These are phyloP conservation scores for Ophiostoma quercus DNA, from an alignment of 2,329 filamentous ascomycete species.

Conservation along the genomic window DNA sequence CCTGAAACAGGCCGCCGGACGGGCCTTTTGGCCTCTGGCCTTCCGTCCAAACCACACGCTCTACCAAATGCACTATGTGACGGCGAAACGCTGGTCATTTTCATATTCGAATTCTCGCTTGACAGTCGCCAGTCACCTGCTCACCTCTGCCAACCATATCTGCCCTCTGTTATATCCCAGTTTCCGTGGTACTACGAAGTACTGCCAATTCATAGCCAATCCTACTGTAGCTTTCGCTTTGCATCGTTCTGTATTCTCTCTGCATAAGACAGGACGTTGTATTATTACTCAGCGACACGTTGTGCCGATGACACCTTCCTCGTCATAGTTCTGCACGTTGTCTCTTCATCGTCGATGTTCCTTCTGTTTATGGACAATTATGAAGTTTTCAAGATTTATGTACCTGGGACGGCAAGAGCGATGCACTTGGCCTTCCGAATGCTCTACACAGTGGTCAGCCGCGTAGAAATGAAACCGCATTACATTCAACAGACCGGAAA, in stretches of 20 bases:
- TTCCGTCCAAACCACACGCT: not conserved
- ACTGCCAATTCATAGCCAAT: not conserved
- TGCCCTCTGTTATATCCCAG: not conserved
- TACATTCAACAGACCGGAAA: slow-evolving; percentile 24
- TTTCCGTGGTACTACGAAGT: not conserved
- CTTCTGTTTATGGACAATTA: not conserved
- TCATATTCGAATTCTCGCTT: not conserved
- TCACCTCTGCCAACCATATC: not conserved
- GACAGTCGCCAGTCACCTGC: not conserved
- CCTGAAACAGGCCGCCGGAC: slow-evolving; percentile 4
- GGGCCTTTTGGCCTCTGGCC: not conserved
- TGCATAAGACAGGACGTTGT: not conserved
- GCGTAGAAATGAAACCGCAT: slow-evolving; percentile 26
- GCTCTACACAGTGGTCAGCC: not conserved
- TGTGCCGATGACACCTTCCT: slow-evolving; percentile 5
- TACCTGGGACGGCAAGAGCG: not conserved
- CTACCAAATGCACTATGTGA: not conserved
- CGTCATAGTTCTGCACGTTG: not conserved
- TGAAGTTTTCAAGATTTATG: not conserved
- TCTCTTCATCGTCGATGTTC: slow-evolving; percentile 7
- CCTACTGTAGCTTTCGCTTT: not conserved
- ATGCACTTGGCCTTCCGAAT: not conserved
- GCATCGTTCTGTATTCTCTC: not conserved
- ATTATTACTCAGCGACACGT: slow-evolving; percentile 5
- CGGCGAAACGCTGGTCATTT: not conserved